Evolutionary conservation across 2,329 filamentous ascomycete species (phyloP), one percentile per base, ranked within the genome.

Genomic region (Penicillium glabrum): DNA sequence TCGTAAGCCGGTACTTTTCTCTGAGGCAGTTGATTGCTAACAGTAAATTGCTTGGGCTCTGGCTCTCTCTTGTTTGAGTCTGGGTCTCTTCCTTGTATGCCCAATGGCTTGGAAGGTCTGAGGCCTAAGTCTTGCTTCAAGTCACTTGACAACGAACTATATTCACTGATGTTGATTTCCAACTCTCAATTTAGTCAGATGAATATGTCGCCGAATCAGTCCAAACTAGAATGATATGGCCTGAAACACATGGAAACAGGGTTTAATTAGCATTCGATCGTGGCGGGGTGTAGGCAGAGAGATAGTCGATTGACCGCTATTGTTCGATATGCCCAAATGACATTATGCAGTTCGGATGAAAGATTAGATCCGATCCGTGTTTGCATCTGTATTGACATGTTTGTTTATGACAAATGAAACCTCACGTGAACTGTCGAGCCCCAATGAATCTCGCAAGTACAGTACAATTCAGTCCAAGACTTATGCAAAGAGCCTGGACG

Each of bases 221-320:
- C 29, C 26, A 31, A 35, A 31, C 27, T n/a, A 21, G 19, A 33
- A 47, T 23, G 27, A 26, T 9, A 41, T 41, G 19, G 5, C 23
- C 19, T 46, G 51, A 51, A 55, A 47, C 26, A 37, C 33, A 41
- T 57, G 50, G 49, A 9, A 57, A 31, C n/a, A 41, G 43, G 35
- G 49, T 35, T 24, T 10, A 8, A 55, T 53, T 58, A 41, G 26
- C 5, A 59, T 51, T 61, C 45, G 21, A 44, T 49, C 35, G 50
- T 56, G 49, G 56, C 50, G 52, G 49, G 23, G 10, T 29, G 14
- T 23, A 33, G 45, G 27, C 19, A 21, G 24, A 29, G 26, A 46
- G 5, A 5, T n/a, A 19, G 29, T 13, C 10, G n/a, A 21, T 35
- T 47, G 27, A 46, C 43, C 41, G 21, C 19, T 23, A 7, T 13